phyloP scores from a whole-genome alignment of 129 eudicot genomes.

The Flaveria ramosissima region DNA sequence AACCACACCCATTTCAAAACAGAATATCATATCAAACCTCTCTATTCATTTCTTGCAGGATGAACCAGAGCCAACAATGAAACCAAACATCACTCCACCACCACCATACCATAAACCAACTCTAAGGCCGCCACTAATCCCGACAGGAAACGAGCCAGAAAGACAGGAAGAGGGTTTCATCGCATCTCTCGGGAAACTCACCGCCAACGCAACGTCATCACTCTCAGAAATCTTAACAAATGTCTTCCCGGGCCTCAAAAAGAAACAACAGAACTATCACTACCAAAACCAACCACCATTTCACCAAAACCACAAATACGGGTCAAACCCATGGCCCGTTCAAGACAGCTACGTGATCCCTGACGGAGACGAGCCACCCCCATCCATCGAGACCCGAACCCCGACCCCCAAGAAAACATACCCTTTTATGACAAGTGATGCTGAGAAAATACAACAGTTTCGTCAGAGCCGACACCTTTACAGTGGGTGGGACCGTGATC shows the following conservation, averaged over 20 bases:
- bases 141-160: constrained; percentile 67
- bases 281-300: constrained; percentile 48
- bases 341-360: constrained; percentile 87
- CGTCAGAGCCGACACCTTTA: constrained; percentile 82
- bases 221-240: constrained; percentile 60
- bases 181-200: constrained; percentile 64
- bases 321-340: constrained; percentile 67
- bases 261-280: constrained; percentile 35
- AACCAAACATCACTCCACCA: constrained; percentile 40
- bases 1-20: neutral
- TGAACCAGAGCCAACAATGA: constrained; percentile 30
- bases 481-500: constrained; percentile 71
- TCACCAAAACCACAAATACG: constrained; percentile 41
- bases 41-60: constrained; percentile 42
- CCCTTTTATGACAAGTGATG: constrained; percentile 85
- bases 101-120: constrained; percentile 54
- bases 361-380: constrained; percentile 78
- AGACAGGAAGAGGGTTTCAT: constrained; percentile 80
- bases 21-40: neutral
- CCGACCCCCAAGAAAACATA: constrained; percentile 87
- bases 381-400: constrained; percentile 77
- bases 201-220: constrained; percentile 55
- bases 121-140: constrained; percentile 76
- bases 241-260: constrained; percentile 58
- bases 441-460: constrained; percentile 91